Evolutionary conservation across 306 rosid genomes (phyloP), one percentile per base, ranked within the genome.

Genomic region (Crotalaria pallida): DNA sequence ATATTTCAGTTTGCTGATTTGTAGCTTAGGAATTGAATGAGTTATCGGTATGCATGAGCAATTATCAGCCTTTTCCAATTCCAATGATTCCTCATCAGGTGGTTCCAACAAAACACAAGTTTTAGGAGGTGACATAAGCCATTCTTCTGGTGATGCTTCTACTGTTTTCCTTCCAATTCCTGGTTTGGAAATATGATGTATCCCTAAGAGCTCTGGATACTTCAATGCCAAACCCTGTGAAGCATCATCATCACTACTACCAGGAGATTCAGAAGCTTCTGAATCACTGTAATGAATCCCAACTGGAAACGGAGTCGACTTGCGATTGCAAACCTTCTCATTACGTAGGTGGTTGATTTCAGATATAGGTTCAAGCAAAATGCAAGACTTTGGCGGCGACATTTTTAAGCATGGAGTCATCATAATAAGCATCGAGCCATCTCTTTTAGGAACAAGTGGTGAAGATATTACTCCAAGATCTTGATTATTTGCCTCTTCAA

Each of bases 301-400:
- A 64, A 88, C 78, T 21, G 99, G 99, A 91, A 71, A 95, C 0
- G 96, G 97, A 18, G 99, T 95, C 68, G 84, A 83, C 61, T 79
- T 86, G 67, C 81, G 85, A 29, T 79, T 86, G 67, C 81, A 84
- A 24, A 72, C 9, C 84, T 34, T 69, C 10, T 24, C 57, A 52
- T 68, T 59, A 19, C 88, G 85, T 56, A 57, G 66, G 55, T 29
- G 89, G 29, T 63, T 45, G 13, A 77, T 58, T 66, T 87, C 97
- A 0, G 87, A 80, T 73, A 94, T 75, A 22, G 95, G 91, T 85
- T 91, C 97, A 45, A 91, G 97, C 82, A 95, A 18, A 49, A 87
- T 84, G 76, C 97, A 95, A 48, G 97, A 87, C 77, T 82, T 91
- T 7, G 96, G 97, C 22, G 97, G 99, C 5, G 96, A 95, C 86